Conservation (phyloP, 2,329 filamentous ascomycete species). For the Amphichorda felina region DNA sequence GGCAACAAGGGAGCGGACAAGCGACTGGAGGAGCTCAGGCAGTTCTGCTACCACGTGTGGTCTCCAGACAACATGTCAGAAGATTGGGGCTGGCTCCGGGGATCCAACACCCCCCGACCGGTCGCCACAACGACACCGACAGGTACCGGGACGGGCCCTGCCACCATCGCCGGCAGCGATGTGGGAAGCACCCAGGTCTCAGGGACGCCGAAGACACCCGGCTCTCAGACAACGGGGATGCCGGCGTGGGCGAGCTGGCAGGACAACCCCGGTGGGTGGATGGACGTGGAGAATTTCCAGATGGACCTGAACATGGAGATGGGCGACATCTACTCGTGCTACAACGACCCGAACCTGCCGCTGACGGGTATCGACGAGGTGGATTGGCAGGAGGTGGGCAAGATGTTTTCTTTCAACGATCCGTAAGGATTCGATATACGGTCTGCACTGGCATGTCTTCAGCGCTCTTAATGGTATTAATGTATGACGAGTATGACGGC, state of each 20-base stretch:
- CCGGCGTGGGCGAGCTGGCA: background rate
- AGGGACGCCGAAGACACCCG: background rate
- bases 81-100: slow-evolving; percentile 10
- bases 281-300: slow-evolving; percentile 8
- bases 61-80: slow-evolving; percentile 8
- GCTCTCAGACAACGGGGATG: background rate
- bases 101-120: background rate
- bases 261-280: slow-evolving; percentile 4
- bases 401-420: slow-evolving; percentile 10
- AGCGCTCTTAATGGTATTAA: too few species aligned
- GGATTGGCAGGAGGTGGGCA: slow-evolving; percentile 15
- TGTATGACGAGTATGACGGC: too few species aligned
- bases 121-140: background rate
- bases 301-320: slow-evolving; percentile 12
- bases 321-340: slow-evolving; percentile 14
- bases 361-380: slow-evolving; percentile 15
- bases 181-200: background rate
- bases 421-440: background rate
- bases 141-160: background rate
- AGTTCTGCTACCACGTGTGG: slow-evolving; percentile 15
- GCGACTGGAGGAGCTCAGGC: slow-evolving; percentile 11
- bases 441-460: too few species aligned
- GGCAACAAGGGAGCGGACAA: slow-evolving; percentile 13
- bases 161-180: background rate
- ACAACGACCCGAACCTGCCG: slow-evolving; percentile 14